Evolutionary conservation across 2,329 filamentous ascomycete genomes (phyloP).

Genomic region (Pyrenochaeta sp.): DNA sequence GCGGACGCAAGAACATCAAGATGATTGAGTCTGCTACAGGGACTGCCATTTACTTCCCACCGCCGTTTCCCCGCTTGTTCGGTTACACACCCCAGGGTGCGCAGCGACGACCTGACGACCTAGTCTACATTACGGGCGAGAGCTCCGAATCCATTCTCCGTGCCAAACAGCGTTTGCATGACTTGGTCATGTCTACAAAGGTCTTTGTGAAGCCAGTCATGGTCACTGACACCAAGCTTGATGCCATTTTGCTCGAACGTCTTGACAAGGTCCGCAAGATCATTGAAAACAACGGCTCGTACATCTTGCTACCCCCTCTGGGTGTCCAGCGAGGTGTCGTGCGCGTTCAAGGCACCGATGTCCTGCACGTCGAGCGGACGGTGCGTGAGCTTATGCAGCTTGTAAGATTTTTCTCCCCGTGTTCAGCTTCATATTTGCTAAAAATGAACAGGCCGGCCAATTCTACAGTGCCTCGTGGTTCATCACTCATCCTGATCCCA

Average conservation of each 20-base stretch:
- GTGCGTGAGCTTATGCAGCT: constrained; percentile 95
- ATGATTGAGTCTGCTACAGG: constrained; percentile 94
- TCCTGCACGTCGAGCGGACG: constrained; percentile 91
- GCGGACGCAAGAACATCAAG: constrained; percentile 97
- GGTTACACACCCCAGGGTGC: constrained; percentile 87
- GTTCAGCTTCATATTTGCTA: constrained; percentile 12
- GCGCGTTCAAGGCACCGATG: constrained; percentile 90
- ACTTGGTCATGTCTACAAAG: constrained; percentile 80
- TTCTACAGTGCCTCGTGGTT: constrained; percentile 99
- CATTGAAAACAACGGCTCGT: constrained; percentile 94
- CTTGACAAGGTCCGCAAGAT: constrained; percentile 98
- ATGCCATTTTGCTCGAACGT: constrained; percentile 88
- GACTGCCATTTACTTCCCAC: constrained; percentile 97
- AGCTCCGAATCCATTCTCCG: constrained; percentile 81
- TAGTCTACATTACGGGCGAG: constrained; percentile 95
- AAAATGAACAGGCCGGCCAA: constrained; percentile 75
- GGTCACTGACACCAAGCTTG: constrained; percentile 89
- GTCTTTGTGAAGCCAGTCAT: constrained; percentile 85
- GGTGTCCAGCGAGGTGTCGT: constrained; percentile 85
- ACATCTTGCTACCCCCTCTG: constrained; percentile 88
- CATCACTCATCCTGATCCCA: constrained; percentile 78
- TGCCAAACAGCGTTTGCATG: constrained; percentile 90
- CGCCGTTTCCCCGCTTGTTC: constrained; percentile 89
- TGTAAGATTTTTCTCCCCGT: constrained; percentile 61
- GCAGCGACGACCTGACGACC: constrained; percentile 80